Conservation (phyloP, 2,329 filamentous ascomycete genomes). For the Botryotinia calthae region DNA sequence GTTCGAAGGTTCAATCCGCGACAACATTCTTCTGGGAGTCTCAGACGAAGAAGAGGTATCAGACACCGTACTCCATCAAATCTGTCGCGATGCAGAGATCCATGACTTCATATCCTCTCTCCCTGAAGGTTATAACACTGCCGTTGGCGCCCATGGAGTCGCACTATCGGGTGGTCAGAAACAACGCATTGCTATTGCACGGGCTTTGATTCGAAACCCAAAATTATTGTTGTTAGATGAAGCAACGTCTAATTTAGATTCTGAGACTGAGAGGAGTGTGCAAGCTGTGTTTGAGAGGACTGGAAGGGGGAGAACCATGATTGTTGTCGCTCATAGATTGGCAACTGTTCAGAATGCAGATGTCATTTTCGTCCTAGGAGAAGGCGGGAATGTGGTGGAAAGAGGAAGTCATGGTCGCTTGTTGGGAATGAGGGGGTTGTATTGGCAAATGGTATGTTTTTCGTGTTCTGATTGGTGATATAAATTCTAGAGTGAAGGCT, state of each 20-base stretch:
- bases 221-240: constrained; percentile 56
- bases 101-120: constrained; percentile 52
- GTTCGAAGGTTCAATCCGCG: constrained; percentile 60
- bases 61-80: constrained; percentile 50
- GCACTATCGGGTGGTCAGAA: constrained; percentile 54
- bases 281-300: constrained; percentile 67
- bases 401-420: constrained; percentile 32
- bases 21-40: constrained; percentile 70
- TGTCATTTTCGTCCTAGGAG: constrained; percentile 35
- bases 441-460: constrained; percentile 35
- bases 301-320: constrained; percentile 63
- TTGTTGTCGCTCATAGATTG: constrained; percentile 75
- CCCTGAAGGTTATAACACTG: constrained; percentile 50
- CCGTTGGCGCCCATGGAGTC: constrained; percentile 47
- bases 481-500: background rate
- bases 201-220: constrained; percentile 52
- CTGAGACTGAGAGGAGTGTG: constrained; percentile 55
- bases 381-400: constrained; percentile 34
- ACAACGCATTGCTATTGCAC: constrained; percentile 54
- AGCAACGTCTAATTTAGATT: constrained; percentile 56
- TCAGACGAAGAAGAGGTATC: constrained; percentile 35
- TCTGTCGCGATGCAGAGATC: constrained; percentile 51
- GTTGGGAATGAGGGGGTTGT: constrained; percentile 31
- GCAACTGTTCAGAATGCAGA: constrained; percentile 72
- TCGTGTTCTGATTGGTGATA: background rate